Base-by-base conservation (phyloP, 2,329 filamentous ascomycete genomes). In the Dothideomycetidae sp. region DNA sequence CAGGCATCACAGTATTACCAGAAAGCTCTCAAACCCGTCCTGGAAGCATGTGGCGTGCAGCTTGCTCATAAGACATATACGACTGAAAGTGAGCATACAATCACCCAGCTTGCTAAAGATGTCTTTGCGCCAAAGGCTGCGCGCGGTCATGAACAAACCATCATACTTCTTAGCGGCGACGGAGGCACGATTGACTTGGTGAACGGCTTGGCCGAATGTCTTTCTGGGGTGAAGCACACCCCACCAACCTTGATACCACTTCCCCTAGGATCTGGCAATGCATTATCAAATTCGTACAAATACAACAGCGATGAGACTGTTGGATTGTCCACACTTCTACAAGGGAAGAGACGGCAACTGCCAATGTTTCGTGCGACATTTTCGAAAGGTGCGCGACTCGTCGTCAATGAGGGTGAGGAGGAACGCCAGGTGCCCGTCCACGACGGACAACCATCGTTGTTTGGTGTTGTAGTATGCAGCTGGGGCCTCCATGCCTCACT, bases 401-500 rank as follows among this genome's bases (percentile, higher is more conserved):
- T 68, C 3, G 47, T 55, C 11, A 52, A 64, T 39, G 61, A 67
- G 53, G 60, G 52, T 13, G 59, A 57, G 9, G 56, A 63, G 21
- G 64, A 68, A 38, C 53, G 54, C 28, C 43, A 47, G 5, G 46
- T 59, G 3, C 46, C 56, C 2, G 1, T 36, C 40, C 17, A 48
- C 33, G 39, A 56, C n/a, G 52, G 46, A 35, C 49, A 43, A 1
- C 53, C 54, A 1, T 48, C 48, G 1, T 50, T 70, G 2, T 71
- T 80, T 49, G 86, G 84, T 16, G 80, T 79, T 15, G 83, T 94
- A 14, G 86, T 96, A 2, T 78, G 78, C 31, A 90, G 81, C 55
- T 93, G 92, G 70, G 88, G 81, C 13, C 75, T 96, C 51, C 88
- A 96, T 52, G 82, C 86, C 18, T 76, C 78, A 29, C 68, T 96